Conservation (phyloP, 2,329 filamentous ascomycete species). For the Verticillium zaregamsianum region DNA sequence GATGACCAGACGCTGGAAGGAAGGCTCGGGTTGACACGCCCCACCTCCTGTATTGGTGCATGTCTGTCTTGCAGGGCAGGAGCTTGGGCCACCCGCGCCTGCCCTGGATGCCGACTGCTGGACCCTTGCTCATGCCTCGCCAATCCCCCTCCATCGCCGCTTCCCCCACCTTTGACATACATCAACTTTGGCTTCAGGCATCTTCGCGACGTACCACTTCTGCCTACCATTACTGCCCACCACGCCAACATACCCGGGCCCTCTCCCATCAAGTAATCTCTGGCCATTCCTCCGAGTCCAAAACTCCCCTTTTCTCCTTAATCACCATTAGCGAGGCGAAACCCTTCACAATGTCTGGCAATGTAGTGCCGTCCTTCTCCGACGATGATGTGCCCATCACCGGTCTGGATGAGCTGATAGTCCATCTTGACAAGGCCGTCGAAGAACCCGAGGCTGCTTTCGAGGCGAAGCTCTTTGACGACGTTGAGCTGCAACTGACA, state of each 20-base stretch:
- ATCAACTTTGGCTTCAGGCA: background rate
- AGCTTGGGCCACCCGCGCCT: background rate
- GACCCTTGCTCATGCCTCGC: background rate
- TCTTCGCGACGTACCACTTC: background rate
- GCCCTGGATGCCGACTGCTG: background rate
- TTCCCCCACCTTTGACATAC: background rate
- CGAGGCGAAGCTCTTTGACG: conserved; percentile 49
- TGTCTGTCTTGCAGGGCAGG: background rate
- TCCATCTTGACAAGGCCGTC: conserved; percentile 48
- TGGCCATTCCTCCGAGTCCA: too few species aligned
- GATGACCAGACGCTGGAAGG: background rate
- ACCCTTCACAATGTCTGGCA: conserved; percentile 19
- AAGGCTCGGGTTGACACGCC: background rate
- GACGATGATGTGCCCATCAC: conserved; percentile 42
- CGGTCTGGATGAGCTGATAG: conserved; percentile 49
- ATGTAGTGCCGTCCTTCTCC: conserved; percentile 30
- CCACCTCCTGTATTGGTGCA: background rate
- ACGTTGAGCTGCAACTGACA: conserved; percentile 55
- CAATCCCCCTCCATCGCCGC: background rate
- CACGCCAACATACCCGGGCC: too few species aligned
- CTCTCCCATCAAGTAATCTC: too few species aligned
- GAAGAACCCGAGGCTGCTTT: conserved; percentile 36
- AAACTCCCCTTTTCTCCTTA: too few species aligned
- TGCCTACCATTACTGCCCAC: background rate
- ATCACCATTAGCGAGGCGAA: too few species aligned